Evolutionary conservation across 2,329 filamentous ascomycete genomes (phyloP).

Genomic region (Monosporascus ibericus): DNA sequence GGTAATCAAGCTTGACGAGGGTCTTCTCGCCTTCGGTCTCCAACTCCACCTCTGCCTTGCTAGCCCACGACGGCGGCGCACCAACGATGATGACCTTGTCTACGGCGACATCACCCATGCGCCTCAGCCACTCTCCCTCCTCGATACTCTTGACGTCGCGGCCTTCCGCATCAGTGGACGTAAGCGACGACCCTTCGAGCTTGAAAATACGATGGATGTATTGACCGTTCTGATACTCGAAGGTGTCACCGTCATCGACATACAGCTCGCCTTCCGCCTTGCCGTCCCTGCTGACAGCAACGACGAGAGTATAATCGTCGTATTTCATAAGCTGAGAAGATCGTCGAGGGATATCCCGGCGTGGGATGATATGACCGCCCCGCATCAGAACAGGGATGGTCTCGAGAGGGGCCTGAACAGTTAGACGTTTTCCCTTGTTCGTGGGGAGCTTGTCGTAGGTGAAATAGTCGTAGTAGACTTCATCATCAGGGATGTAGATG

Average conservation of each 20-base stretch:
- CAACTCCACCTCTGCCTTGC: slow-evolving; percentile 52
- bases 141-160: slow-evolving; percentile 51
- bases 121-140: slow-evolving; percentile 69
- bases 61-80: slow-evolving; percentile 66
- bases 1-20: slow-evolving; percentile 56
- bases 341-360: slow-evolving; percentile 80
- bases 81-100: slow-evolving; percentile 83
- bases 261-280: slow-evolving; percentile 78
- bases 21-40: slow-evolving; percentile 47
- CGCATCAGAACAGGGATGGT: slow-evolving; percentile 88
- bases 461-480: slow-evolving; percentile 94
- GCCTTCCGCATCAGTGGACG: slow-evolving; percentile 60
- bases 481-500: slow-evolving; percentile 82
- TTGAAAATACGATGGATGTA: slow-evolving; percentile 82
- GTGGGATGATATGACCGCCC: slow-evolving; percentile 85
- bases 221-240: slow-evolving; percentile 77
- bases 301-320: slow-evolving; percentile 89
- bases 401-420: slow-evolving; percentile 71
- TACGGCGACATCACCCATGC: slow-evolving; percentile 69
- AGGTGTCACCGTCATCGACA: slow-evolving; percentile 88
- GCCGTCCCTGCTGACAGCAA: slow-evolving; percentile 62
- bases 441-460: slow-evolving; percentile 70
- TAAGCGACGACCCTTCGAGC: slow-evolving; percentile 56
- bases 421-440: slow-evolving; percentile 63
- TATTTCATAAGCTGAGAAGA: slow-evolving; percentile 86